These are phyloP conservation scores for Cladophialophora immunda DNA, from an alignment of 2,329 filamentous ascomycete species.

Conservation along the genomic window DNA sequence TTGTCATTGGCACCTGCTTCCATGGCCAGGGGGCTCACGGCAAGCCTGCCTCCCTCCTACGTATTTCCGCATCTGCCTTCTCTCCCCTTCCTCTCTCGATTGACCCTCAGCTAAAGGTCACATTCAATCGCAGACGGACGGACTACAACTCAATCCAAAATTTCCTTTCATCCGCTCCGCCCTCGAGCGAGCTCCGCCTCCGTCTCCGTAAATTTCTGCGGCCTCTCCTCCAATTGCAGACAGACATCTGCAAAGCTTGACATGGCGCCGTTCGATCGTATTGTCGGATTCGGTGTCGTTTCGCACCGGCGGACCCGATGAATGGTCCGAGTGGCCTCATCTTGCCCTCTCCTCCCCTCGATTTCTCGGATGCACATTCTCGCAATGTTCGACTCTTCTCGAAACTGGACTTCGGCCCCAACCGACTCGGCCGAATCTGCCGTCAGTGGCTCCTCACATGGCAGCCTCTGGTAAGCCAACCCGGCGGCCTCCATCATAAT, in stretches of 20 bases:
- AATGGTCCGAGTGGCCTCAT: conserved; percentile 20
- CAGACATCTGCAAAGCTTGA: conserved; percentile 14
- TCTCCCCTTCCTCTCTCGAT: neutral
- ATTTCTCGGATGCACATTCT: conserved; percentile 1
- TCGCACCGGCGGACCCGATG: conserved; percentile 20
- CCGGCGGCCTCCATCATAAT: neutral
- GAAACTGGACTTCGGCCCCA: neutral
- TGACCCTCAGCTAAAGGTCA: conserved; percentile 7
- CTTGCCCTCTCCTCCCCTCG: conserved; percentile 7
- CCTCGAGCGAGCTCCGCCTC: conserved; percentile 12
- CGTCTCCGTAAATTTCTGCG: conserved; percentile 11
- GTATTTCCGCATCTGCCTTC: neutral
- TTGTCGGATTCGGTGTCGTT: conserved; percentile 13
- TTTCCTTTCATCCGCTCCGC: conserved; percentile 18
- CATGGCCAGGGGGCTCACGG: neutral
- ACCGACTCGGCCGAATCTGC: conserved; percentile 17
- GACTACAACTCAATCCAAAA: neutral
- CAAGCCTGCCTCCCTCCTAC: neutral
- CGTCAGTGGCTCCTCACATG: conserved; percentile 6
- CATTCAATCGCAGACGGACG: neutral
- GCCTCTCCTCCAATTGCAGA: conserved; percentile 9
- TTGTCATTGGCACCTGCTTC: neutral
- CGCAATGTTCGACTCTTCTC: conserved; percentile 1
- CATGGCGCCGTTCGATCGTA: conserved; percentile 6
- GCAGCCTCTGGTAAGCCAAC: neutral